These are phyloP conservation scores for Paraurostyla sp. DNA, from an alignment of 73 alveolate genomes.

Conservation along the genomic window DNA sequence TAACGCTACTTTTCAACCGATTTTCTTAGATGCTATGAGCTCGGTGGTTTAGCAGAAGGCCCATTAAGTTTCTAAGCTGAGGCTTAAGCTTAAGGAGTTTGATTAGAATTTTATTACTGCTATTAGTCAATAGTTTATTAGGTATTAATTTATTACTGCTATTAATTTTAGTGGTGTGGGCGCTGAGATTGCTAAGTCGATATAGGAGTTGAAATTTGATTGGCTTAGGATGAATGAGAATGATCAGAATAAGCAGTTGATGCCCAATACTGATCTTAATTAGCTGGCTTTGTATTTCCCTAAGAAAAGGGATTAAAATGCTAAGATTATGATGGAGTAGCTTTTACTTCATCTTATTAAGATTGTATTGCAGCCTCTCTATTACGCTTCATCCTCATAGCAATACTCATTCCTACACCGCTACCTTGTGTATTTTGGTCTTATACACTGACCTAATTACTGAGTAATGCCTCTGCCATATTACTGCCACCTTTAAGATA, in stretches of 20 bases:
- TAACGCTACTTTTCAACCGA: constrained; percentile 41
- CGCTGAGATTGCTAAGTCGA: background rate
- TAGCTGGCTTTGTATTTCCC: too few species aligned
- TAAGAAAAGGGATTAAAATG: background rate
- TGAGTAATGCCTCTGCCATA: constrained; percentile 49
- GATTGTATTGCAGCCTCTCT: background rate
- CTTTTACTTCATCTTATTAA: background rate
- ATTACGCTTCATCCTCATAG: constrained; percentile 28
- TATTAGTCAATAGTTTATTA: too few species aligned
- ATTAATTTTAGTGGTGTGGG: background rate
- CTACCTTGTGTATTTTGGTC: background rate
- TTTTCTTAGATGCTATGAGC: background rate
- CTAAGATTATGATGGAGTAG: background rate
- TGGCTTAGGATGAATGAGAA: background rate
- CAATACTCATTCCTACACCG: background rate
- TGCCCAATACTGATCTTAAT: constrained; percentile 44
- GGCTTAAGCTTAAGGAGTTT: background rate
- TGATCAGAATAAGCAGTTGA: constrained; percentile 23
- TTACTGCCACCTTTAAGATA: constrained; percentile 50
- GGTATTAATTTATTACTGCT: too few species aligned
- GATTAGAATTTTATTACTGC: background rate
- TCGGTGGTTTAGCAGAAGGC: constrained; percentile 37
- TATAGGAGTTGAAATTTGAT: background rate
- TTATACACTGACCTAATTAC: background rate
- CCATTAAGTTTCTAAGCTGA: background rate